phyloP scores from a whole-genome alignment of 208 protist species.

The Giardia muris region DNA sequence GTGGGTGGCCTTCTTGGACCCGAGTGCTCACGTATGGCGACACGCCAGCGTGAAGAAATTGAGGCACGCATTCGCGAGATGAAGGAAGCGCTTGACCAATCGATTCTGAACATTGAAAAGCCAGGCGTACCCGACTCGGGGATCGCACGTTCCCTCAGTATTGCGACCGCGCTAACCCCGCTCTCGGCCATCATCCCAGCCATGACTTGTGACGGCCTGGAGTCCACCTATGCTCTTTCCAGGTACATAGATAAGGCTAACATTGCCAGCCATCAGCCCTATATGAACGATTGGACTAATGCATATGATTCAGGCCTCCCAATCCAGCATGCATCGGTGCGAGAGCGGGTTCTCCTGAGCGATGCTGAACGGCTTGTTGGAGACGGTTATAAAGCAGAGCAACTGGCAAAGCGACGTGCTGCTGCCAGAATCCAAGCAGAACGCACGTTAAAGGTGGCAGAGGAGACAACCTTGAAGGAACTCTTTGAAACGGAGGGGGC shows the following conservation, averaged over 20 bases:
- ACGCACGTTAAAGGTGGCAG: background rate
- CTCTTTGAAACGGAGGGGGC: background rate
- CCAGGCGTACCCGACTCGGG: background rate
- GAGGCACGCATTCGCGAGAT: background rate
- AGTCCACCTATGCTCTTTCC: background rate
- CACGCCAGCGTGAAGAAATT: background rate
- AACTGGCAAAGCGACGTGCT: background rate
- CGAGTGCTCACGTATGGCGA: background rate
- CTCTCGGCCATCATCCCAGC: background rate
- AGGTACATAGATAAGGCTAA: background rate
- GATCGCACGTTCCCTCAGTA: background rate
- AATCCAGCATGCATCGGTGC: background rate
- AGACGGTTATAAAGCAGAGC: background rate
- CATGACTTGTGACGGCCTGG: background rate
- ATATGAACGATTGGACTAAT: background rate
- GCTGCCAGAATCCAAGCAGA: background rate
- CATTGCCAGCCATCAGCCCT: background rate
- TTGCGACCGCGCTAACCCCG: background rate
- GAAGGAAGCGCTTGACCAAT: background rate
- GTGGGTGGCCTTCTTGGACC: background rate
- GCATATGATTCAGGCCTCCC: background rate
- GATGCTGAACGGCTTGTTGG: constrained; percentile 2
- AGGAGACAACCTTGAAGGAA: background rate
- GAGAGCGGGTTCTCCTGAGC: background rate
- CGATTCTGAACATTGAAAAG: background rate